phyloP scores from a whole-genome alignment of 202 grass and related monocot genomes.

The Digitaria exilis region DNA sequence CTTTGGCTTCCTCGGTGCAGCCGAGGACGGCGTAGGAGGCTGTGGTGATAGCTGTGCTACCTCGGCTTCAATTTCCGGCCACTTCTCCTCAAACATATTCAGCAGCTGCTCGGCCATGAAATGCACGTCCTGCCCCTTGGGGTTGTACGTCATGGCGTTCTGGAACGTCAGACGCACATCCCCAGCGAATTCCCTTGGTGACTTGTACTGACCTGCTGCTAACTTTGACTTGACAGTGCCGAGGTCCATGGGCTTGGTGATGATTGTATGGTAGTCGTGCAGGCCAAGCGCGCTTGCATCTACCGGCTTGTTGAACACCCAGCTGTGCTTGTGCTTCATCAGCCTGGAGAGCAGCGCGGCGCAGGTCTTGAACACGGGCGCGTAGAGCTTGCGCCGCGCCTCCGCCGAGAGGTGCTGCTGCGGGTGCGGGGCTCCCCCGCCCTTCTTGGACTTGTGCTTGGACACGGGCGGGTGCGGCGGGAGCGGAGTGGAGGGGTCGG shows the following conservation, averaged over 20 bases:
- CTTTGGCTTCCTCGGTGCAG: constrained; percentile 52
- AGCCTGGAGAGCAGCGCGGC: constrained; percentile 65
- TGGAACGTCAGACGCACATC: constrained; percentile 85
- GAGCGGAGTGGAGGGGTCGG: constrained; percentile 61
- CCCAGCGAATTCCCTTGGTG: constrained; percentile 60
- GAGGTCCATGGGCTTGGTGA: constrained; percentile 88
- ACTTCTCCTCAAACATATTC: constrained; percentile 84
- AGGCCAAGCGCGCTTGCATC: constrained; percentile 79
- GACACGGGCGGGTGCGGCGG: constrained; percentile 43
- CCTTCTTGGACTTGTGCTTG: constrained; percentile 68
- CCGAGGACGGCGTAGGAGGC: constrained; percentile 48
- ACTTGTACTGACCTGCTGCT: constrained; percentile 57
- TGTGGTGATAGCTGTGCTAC: constrained; percentile 46
- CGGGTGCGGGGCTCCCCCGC: constrained; percentile 19
- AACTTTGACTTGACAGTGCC: constrained; percentile 79
- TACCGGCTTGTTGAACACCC: constrained; percentile 94
- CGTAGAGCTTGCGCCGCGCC: constrained; percentile 66
- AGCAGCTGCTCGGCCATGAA: constrained; percentile 91
- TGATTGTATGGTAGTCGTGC: constrained; percentile 85
- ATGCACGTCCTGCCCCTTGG: constrained; percentile 84
- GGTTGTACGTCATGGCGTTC: constrained; percentile 97
- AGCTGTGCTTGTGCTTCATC: constrained; percentile 89
- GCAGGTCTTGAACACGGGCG: constrained; percentile 78
- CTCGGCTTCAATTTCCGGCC: constrained; percentile 82
- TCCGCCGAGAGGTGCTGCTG: constrained; percentile 37